Base-by-base conservation (phyloP, 331 rosid genomes). In the Malus hybrid region DNA sequence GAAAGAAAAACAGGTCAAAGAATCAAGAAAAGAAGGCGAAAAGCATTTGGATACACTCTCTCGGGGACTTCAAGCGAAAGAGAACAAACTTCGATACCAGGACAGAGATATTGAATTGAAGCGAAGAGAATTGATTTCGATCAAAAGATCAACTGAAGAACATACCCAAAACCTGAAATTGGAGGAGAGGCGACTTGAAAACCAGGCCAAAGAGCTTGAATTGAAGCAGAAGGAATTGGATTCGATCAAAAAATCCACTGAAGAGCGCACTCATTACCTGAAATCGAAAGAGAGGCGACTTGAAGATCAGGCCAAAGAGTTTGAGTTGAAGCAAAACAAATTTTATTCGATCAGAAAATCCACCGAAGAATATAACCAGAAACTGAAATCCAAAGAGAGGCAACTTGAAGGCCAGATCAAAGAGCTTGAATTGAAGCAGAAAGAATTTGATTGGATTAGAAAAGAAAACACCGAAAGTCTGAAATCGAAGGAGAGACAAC, bases 91-190 rank as follows among this genome's bases (percentile, higher is more conserved):
- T 53, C 4, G 60, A 19, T 16, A 53, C 20, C 60, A 53, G 20
- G 60, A 19, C 9, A 53, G 20, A 53, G 60, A 53, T 10, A 16
- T 53, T 53, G 60, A 53, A 53, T 53, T 53, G 60, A 53, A 53
- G 64, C 79, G 70, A 46, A 68, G 33, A 39, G 84, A 78, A 14
- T 66, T 61, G 6, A 22, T 29, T 39, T 62, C 77, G 53, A 57
- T 76, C 13, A 74, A 44, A 42, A 71, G 14, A 20, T 72, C 84
- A 52, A 46, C 53, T 22, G 82, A 72, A 55, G 77, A 61, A 30
- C 29, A 19, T 10, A 19, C 6, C 63, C 63, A 57, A 57, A 19
- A 6, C 12, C 30, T 57, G 24, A n/a, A 57, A 4, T 10, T 57
- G 30, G 18, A n/a, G 5, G 61, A 69, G 7, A 16, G 61, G 26